Conservation (phyloP, 441 rosid species). For the Oxalis stricta region DNA sequence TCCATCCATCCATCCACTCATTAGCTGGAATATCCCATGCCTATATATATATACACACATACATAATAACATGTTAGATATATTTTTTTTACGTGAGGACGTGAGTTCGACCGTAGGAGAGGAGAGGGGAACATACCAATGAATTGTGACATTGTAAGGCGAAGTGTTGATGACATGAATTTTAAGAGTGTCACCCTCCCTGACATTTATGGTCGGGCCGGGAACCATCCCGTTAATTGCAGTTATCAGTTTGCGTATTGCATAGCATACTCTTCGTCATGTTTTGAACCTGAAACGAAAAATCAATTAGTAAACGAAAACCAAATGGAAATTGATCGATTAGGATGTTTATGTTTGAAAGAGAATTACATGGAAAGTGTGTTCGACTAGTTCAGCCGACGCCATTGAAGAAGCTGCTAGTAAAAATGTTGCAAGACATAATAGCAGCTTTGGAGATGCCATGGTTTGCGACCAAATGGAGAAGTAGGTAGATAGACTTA, state of each 20-base stretch:
- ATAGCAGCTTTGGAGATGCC: conserved; percentile 20
- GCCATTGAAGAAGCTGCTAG: conserved; percentile 26
- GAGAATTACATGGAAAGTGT: conserved; percentile 44
- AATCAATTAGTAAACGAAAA: not conserved
- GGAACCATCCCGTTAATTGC: conserved; percentile 71
- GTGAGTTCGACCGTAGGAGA: too few species aligned
- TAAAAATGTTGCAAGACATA: conserved; percentile 22
- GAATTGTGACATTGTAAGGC: conserved; percentile 72
- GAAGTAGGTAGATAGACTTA: too few species aligned
- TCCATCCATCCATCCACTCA: conserved; percentile 83
- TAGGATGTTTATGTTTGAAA: too few species aligned
- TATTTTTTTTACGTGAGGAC: too few species aligned
- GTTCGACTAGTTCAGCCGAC: conserved; percentile 54
- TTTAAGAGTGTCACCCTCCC: conserved; percentile 65
- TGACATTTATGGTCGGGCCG: conserved; percentile 49
- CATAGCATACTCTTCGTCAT: conserved; percentile 42
- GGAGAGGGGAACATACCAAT: too few species aligned
- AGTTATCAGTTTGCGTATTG: conserved; percentile 39
- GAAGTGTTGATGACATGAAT: conserved; percentile 65
- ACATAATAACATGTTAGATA: not conserved
- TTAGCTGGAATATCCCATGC: conserved; percentile 72
- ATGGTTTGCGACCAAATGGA: conserved; percentile 13
- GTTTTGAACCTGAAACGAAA: conserved; percentile 47
- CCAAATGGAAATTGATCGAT: too few species aligned
- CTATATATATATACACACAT: conserved; percentile 21